These are phyloP conservation scores for Cytospora schulzeri DNA, from an alignment of 2,329 filamentous ascomycete species.

Conservation along the genomic window DNA sequence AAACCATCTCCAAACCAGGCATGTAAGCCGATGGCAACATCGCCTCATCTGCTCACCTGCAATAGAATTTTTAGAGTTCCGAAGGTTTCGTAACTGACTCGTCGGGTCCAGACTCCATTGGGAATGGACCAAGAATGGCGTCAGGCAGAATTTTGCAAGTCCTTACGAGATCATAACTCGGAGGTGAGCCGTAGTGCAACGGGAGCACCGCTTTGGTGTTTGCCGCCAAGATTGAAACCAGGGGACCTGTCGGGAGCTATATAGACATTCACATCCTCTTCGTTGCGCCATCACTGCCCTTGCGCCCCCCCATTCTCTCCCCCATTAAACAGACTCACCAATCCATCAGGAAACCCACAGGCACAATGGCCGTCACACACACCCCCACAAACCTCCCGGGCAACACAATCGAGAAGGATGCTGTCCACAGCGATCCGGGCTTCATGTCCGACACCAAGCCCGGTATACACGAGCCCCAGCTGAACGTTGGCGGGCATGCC, in stretches of 20 bases:
- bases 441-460: conserved; percentile 27
- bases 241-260: neutral
- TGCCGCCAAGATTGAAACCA: neutral
- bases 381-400: neutral
- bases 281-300: neutral
- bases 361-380: conserved; percentile 19
- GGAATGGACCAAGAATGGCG: conserved; percentile 25
- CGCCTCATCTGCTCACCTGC: neutral
- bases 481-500: conserved; percentile 27
- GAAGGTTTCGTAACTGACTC: conserved; percentile 15
- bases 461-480: conserved; percentile 18
- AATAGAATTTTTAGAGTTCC: neutral
- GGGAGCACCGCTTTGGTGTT: neutral
- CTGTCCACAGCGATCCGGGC: conserved; percentile 19
- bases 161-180: conserved; percentile 22
- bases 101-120: conserved; percentile 5
- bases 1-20: neutral
- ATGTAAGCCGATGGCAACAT: neutral
- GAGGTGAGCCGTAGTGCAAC: conserved; percentile 1
- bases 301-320: neutral
- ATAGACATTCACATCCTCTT: neutral
- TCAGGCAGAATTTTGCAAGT: conserved; percentile 25
- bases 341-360: neutral
- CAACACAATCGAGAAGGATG: conserved; percentile 25
- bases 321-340: neutral